phyloP scores from a whole-genome alignment of 352 stramenopile species.

The Pythium graminicola region DNA sequence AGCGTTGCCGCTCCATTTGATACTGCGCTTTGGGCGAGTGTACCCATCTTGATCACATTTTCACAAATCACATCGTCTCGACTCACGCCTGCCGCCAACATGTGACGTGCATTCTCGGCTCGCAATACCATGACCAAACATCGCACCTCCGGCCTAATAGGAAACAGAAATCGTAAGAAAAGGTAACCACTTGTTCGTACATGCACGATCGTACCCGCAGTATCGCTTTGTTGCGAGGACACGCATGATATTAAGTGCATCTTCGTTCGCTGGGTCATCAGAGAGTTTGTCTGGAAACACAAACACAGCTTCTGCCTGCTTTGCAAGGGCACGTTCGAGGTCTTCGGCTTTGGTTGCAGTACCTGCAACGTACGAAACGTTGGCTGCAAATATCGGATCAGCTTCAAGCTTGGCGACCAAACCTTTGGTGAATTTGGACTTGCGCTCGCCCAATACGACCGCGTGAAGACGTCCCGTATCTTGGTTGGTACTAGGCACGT shows the following conservation, averaged over 20 bases:
- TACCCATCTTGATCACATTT: slow-evolving; percentile 85
- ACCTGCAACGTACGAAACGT: slow-evolving; percentile 76
- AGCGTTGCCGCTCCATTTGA: slow-evolving; percentile 79
- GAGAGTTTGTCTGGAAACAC: slow-evolving; percentile 83
- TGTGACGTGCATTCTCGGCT: slow-evolving; percentile 68
- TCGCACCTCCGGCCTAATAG: slow-evolving; percentile 38
- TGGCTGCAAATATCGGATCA: slow-evolving; percentile 71
- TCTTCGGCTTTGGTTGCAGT: slow-evolving; percentile 63
- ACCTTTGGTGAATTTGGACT: slow-evolving; percentile 64
- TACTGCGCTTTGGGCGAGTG: slow-evolving; percentile 68
- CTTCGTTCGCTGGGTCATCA: slow-evolving; percentile 59
- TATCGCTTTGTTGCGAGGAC: slow-evolving; percentile 64
- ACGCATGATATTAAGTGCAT: slow-evolving; percentile 82
- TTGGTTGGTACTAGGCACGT: slow-evolving; percentile 36
- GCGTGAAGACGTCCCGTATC: slow-evolving; percentile 43
- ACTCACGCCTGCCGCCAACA: slow-evolving; percentile 69
- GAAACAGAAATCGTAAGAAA: neutral
- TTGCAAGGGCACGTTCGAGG: slow-evolving; percentile 54
- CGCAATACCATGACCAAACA: slow-evolving; percentile 75
- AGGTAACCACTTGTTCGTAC: neutral
- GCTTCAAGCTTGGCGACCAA: slow-evolving; percentile 66
- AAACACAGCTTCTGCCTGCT: slow-evolving; percentile 62
- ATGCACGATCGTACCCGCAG: slow-evolving; percentile 39
- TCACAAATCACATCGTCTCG: slow-evolving; percentile 82
- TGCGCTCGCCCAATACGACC: slow-evolving; percentile 62